Evolutionary conservation across 2,329 filamentous ascomycete species (phyloP).

Genomic region (Drechslerella stenobrocha): DNA sequence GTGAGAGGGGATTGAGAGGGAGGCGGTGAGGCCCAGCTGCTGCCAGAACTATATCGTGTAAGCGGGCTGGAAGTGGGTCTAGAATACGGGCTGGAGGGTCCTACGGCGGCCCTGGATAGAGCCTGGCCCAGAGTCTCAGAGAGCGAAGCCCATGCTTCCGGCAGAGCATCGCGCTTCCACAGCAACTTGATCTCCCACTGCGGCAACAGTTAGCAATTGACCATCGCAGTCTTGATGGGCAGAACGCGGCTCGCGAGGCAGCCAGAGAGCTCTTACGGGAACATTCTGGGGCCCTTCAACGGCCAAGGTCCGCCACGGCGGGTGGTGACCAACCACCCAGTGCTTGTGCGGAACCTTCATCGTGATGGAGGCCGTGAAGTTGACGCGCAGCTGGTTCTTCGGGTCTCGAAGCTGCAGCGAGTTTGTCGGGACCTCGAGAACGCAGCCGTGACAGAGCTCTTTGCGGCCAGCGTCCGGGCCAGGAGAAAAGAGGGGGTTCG

Average conservation of each 20-base stretch:
- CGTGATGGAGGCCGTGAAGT: slow-evolving; percentile 32
- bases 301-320: slow-evolving; percentile 25
- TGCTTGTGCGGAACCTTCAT: slow-evolving; percentile 19
- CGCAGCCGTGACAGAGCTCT: slow-evolving; percentile 4
- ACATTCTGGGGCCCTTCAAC: slow-evolving; percentile 28
- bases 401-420: slow-evolving; percentile 21
- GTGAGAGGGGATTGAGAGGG: slow-evolving; percentile 39
- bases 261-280: slow-evolving; percentile 9
- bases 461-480: too few species aligned
- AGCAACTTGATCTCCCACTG: slow-evolving; percentile 29
- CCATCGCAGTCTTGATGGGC: not conserved
- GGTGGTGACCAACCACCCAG: slow-evolving; percentile 9
- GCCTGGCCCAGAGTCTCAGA: slow-evolving; percentile 24
- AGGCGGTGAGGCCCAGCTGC: slow-evolving; percentile 17
- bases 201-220: not conserved
- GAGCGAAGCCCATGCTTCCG: slow-evolving; percentile 28
- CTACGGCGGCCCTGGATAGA: slow-evolving; percentile 16
- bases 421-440: slow-evolving; percentile 15
- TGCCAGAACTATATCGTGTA: slow-evolving; percentile 33
- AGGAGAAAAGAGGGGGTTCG: too few species aligned
- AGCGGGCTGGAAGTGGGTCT: not conserved
- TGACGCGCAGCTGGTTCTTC: slow-evolving; percentile 27
- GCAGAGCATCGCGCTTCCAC: slow-evolving; percentile 26
- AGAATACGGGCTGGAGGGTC: not conserved
- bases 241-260: not conserved